phyloP scores from a whole-genome alignment of 371 early-diverging fungal genomes.

The Apophysomyces trapeziformis region DNA sequence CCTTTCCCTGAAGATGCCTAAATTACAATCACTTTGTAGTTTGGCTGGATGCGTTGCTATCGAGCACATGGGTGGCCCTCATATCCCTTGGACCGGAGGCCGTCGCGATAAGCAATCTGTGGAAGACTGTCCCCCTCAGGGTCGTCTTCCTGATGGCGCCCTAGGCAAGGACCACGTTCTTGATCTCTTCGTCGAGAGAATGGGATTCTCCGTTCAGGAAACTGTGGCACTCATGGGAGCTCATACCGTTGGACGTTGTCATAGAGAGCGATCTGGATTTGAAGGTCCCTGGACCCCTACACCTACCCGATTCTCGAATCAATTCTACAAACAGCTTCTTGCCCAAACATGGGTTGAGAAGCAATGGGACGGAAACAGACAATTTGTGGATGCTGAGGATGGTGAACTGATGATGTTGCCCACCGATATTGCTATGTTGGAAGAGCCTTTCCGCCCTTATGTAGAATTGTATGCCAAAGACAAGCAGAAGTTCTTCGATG shows the following conservation, averaged over 20 bases:
- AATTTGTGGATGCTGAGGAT: conserved; percentile 72
- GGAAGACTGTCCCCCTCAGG: conserved; percentile 72
- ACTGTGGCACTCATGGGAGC: conserved; percentile 88
- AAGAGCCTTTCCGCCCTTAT: conserved; percentile 72
- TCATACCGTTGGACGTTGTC: conserved; percentile 91
- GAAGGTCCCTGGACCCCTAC: conserved; percentile 89
- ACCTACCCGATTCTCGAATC: conserved; percentile 86
- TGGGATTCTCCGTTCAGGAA: conserved; percentile 80
- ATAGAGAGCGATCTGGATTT: conserved; percentile 80
- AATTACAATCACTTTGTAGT: conserved; percentile 42
- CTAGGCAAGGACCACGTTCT: conserved; percentile 74
- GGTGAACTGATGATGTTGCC: conserved; percentile 88
- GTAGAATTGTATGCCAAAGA: conserved; percentile 82
- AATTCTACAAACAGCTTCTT: conserved; percentile 76
- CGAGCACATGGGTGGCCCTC: conserved; percentile 84
- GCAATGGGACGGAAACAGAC: conserved; percentile 79
- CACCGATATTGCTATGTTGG: conserved; percentile 79
- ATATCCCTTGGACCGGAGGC: conserved; percentile 79
- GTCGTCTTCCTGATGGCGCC: conserved; percentile 86
- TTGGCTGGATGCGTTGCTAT: conserved; percentile 86
- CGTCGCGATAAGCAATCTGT: conserved; percentile 67
- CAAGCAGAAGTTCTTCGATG: conserved; percentile 76
- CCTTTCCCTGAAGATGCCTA: conserved; percentile 27
- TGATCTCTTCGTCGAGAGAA: conserved; percentile 75
- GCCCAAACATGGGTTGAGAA: conserved; percentile 68